phyloP scores from a whole-genome alignment of 2,329 filamentous ascomycete genomes.

The Hortaea sp. region DNA sequence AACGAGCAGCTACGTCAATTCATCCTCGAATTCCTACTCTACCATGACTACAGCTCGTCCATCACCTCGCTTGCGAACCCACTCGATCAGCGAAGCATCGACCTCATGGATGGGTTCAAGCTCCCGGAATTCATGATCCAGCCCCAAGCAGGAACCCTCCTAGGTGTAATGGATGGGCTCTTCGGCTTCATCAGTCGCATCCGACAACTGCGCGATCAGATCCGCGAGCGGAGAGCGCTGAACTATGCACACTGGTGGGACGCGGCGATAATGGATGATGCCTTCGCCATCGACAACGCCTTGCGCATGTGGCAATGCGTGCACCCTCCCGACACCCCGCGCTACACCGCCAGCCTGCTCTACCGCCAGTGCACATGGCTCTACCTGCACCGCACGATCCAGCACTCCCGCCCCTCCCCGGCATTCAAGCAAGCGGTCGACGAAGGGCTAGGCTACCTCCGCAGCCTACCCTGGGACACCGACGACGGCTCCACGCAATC shows the following conservation, averaged over 20 bases:
- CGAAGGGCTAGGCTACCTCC: conserved; percentile 47
- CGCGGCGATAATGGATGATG: conserved; percentile 61
- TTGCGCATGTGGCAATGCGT: conserved; percentile 65
- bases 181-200: conserved; percentile 72
- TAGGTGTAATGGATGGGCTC: conserved; percentile 74
- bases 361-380: conserved; percentile 56
- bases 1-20: conserved; percentile 64
- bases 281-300: conserved; percentile 63
- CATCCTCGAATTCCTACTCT: conserved; percentile 70
- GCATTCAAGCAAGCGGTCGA: conserved; percentile 50
- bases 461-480: conserved; percentile 34
- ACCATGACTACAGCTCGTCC: conserved; percentile 56
- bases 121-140: conserved; percentile 46
- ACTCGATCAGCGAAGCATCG: conserved; percentile 32
- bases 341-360: conserved; percentile 47
- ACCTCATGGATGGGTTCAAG: conserved; percentile 44
- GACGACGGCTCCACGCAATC: conserved; percentile 41
- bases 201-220: conserved; percentile 62
- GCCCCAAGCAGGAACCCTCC: conserved; percentile 48
- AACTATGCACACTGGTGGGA: conserved; percentile 59
- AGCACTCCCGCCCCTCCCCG: conserved; percentile 42
- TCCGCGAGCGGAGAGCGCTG: conserved; percentile 56
- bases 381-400: conserved; percentile 51
- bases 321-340: conserved; percentile 41
- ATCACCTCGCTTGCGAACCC: conserved; percentile 43